Evolutionary conservation across 2,329 filamentous ascomycete species (phyloP).

Genomic region (Sordariomycetes sp.): DNA sequence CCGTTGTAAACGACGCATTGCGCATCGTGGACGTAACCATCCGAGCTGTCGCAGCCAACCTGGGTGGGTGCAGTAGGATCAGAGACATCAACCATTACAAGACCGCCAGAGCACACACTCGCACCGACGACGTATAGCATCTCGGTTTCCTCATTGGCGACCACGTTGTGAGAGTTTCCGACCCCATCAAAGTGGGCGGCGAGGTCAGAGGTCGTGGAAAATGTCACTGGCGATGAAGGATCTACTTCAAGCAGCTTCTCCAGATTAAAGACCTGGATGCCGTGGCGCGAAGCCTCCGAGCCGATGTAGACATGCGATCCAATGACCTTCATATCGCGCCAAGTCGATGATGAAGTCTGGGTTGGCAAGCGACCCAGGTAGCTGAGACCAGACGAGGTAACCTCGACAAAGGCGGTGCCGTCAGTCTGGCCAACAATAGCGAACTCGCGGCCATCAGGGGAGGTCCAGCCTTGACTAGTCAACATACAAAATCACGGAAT

Average conservation of each 20-base stretch:
- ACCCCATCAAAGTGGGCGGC: conserved; percentile 23
- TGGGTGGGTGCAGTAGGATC: conserved; percentile 42
- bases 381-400: conserved; percentile 31
- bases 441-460: conserved; percentile 36
- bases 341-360: conserved; percentile 20
- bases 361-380: conserved; percentile 37
- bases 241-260: conserved; percentile 34
- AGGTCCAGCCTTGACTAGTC: conserved; percentile 41
- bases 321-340: conserved; percentile 33
- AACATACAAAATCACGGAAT: too few species aligned
- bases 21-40: conserved; percentile 49
- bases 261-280: conserved; percentile 53
- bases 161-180: conserved; percentile 38
- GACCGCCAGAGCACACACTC: conserved; percentile 33
- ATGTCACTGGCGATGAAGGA: conserved; percentile 25
- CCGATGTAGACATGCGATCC: conserved; percentile 22
- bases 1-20: conserved; percentile 7
- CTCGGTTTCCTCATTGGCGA: conserved; percentile 34
- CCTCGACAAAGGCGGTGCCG: conserved; percentile 40
- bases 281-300: conserved; percentile 33
- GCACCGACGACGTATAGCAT: conserved; percentile 35
- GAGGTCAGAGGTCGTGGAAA: conserved; percentile 21
- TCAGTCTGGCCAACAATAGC: conserved; percentile 38
- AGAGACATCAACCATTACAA: conserved; percentile 49
- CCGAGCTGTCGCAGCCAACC: conserved; percentile 41